These are phyloP conservation scores for Huntiella moniliformis DNA, from an alignment of 2,329 filamentous ascomycete species.

Conservation along the genomic window DNA sequence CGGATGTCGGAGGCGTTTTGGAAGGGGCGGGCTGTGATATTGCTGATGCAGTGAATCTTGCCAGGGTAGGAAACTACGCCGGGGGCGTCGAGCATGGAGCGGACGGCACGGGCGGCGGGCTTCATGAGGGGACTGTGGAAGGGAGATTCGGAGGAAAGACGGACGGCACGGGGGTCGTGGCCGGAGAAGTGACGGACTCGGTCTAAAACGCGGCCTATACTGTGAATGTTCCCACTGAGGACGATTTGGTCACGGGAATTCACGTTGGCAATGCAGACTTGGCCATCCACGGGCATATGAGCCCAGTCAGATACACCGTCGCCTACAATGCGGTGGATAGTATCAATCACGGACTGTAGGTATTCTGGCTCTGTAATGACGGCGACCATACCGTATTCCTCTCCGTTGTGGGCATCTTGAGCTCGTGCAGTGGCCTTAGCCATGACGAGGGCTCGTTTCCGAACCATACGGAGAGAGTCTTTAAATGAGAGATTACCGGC, in stretches of 20 bases:
- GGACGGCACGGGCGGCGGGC: slow-evolving; percentile 61
- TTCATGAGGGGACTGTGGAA: slow-evolving; percentile 89
- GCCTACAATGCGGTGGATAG: slow-evolving; percentile 43
- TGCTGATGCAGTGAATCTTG: slow-evolving; percentile 60
- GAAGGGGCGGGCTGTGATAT: slow-evolving; percentile 69
- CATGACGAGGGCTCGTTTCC: slow-evolving; percentile 67
- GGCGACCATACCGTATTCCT: slow-evolving; percentile 82
- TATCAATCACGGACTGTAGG: slow-evolving; percentile 47
- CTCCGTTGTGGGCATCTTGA: slow-evolving; percentile 44
- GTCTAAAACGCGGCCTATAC: slow-evolving; percentile 62
- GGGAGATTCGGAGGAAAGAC: slow-evolving; percentile 70
- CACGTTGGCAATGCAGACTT: slow-evolving; percentile 82
- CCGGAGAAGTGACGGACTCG: slow-evolving; percentile 80
- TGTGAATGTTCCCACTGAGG: slow-evolving; percentile 66
- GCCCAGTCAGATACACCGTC: slow-evolving; percentile 28
- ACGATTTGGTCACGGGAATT: slow-evolving; percentile 96
- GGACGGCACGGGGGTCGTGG: slow-evolving; percentile 75
- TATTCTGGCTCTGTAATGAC: slow-evolving; percentile 72
- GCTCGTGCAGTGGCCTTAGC: slow-evolving; percentile 52
- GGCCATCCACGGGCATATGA: slow-evolving; percentile 48
- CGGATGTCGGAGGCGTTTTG: slow-evolving; percentile 53
- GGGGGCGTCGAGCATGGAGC: slow-evolving; percentile 40
- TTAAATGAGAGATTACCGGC: slow-evolving; percentile 61
- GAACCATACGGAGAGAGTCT: slow-evolving; percentile 61
- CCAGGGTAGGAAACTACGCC: slow-evolving; percentile 60